Evolutionary conservation across 495 filamentous ascomycete genomes (phyloP).

Genomic region (Cairneyella variabilis): DNA sequence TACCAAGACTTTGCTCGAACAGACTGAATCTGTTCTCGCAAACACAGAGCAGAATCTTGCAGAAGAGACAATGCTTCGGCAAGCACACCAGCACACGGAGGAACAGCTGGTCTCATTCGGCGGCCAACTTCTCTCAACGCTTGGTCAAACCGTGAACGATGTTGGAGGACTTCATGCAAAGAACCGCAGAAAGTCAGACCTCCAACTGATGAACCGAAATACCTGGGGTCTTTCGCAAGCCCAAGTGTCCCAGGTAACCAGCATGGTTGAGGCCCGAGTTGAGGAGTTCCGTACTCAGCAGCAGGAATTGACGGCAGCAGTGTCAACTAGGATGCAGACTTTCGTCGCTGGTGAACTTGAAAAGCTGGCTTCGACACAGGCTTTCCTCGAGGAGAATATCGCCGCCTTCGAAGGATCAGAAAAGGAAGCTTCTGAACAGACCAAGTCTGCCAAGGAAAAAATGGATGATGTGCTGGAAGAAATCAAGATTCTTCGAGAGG

Average conservation of each 20-base stretch:
- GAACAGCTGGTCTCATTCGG: constrained; percentile 67
- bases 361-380: constrained; percentile 60
- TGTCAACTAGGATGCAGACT: constrained; percentile 64
- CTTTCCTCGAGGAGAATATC: constrained; percentile 64
- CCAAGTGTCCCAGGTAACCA: constrained; percentile 70
- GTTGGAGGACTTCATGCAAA: constrained; percentile 79
- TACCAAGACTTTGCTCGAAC: constrained; percentile 74
- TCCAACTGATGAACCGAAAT: constrained; percentile 74
- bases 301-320: constrained; percentile 55
- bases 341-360: constrained; percentile 72
- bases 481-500: constrained; percentile 81
- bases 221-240: constrained; percentile 73
- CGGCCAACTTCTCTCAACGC: constrained; percentile 66
- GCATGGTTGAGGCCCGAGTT: constrained; percentile 68
- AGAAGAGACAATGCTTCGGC: constrained; percentile 74
- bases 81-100: constrained; percentile 86
- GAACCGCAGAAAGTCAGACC: constrained; percentile 71
- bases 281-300: constrained; percentile 67
- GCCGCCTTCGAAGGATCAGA: constrained; percentile 62
- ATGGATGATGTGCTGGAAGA: constrained; percentile 91
- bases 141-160: constrained; percentile 73
- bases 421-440: constrained; percentile 62
- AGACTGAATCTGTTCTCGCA: constrained; percentile 78
- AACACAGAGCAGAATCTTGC: constrained; percentile 69
- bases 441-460: constrained; percentile 68